A percentile compares a stretch with the other conserved stretches of the same genome.
phyloP scores from a whole-genome alignment of 805 yeast species.

The Metschnikowia cerradonensis region DNA sequence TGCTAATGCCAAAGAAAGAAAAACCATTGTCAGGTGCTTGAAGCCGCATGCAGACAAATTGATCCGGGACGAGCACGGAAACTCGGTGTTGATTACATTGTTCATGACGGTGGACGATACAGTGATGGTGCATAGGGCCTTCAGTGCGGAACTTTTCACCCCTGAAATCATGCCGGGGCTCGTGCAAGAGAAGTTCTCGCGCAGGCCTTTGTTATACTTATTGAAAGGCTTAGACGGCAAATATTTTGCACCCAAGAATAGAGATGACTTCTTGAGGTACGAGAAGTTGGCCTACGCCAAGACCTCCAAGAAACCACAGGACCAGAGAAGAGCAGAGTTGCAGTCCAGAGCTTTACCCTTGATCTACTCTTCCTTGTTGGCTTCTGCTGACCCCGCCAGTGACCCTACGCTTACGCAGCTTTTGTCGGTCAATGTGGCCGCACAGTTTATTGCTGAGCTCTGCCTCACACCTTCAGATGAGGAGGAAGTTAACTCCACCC shows the following conservation, averaged over 20 bases:
- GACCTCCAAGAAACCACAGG: conserved; percentile 84
- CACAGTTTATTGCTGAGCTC: conserved; percentile 79
- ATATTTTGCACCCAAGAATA: conserved; percentile 68
- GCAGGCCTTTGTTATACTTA: conserved; percentile 85
- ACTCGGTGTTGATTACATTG: conserved; percentile 69
- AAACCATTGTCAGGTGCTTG: conserved; percentile 64
- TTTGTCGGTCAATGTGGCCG: conserved; percentile 68
- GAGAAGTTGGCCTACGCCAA: conserved; percentile 51
- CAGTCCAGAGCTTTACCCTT: conserved; percentile 60
- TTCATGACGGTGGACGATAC: conserved; percentile 93
- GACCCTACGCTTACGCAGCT: conserved; percentile 46
- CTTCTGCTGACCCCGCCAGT: conserved; percentile 22
- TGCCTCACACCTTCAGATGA: conserved; percentile 52
- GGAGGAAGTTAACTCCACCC: conserved; percentile 34
- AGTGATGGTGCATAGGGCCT: conserved; percentile 70
- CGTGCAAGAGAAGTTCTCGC: conserved; percentile 67
- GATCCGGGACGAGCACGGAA: conserved; percentile 83
- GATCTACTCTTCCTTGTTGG: conserved; percentile 51
- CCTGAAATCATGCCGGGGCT: conserved; percentile 51
- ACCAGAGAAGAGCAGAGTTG: conserved; percentile 69
- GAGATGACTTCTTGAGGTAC: conserved; percentile 57
- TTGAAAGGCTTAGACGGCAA: conserved; percentile 75
- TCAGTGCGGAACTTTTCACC: conserved; percentile 51
- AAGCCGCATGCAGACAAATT: conserved; percentile 73
- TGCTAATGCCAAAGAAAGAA: conserved; percentile 92